A percentile compares a stretch with the other conserved stretches of the same genome.
These are phyloP conservation scores for Tetragonia tetragonoides DNA, from an alignment of 148 eudicot genomes.

Conservation along the genomic window DNA sequence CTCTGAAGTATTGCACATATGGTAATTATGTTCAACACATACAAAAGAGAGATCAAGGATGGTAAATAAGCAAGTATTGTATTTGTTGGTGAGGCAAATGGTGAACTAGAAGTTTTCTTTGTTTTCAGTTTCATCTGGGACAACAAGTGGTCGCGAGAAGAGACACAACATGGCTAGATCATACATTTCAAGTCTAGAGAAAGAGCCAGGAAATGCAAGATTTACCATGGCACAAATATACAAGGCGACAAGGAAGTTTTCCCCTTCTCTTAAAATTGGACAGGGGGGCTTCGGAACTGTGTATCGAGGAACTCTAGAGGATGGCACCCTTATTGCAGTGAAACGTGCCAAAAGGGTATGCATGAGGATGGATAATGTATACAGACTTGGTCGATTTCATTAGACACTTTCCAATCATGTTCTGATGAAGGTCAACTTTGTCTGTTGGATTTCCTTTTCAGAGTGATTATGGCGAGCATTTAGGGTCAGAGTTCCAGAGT, in stretches of 20 bases:
- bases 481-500: constrained; percentile 59
- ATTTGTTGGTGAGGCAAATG: neutral
- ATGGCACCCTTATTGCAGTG: constrained; percentile 76
- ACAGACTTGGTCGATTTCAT: neutral
- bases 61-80: neutral
- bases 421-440: neutral
- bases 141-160: constrained; percentile 34
- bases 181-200: constrained; percentile 31
- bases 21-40: too few species aligned
- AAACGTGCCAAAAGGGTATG: constrained; percentile 88
- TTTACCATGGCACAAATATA: constrained; percentile 60
- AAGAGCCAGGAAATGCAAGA: constrained; percentile 42
- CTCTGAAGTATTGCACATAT: too few species aligned
- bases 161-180: constrained; percentile 26
- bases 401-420: neutral
- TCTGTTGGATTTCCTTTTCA: constrained; percentile 20
- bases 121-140: constrained; percentile 34
- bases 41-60: too few species aligned
- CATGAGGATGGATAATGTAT: neutral
- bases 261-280: constrained; percentile 71
- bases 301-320: constrained; percentile 60
- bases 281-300: constrained; percentile 95
- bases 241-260: constrained; percentile 72
- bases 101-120: constrained; percentile 2
- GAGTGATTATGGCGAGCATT: constrained; percentile 53